Conservation (phyloP, 2,329 filamentous ascomycete genomes). For the Drechslera avenae region DNA sequence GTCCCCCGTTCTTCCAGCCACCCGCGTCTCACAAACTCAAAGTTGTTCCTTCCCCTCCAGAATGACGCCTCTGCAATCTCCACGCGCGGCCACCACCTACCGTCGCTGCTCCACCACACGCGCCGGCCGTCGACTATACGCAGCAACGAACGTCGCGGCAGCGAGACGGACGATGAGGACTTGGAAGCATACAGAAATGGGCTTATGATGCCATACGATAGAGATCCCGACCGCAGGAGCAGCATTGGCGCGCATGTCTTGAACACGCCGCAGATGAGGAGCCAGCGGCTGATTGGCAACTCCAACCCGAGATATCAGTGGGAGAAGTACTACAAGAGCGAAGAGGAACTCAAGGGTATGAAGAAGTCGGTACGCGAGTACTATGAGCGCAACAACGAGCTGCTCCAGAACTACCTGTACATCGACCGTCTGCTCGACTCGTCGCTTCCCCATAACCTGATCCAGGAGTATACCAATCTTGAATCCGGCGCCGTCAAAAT, state of each 20-base stretch:
- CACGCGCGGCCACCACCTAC: constrained; percentile 53
- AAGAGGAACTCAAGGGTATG: constrained; percentile 74
- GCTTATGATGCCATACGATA: constrained; percentile 41
- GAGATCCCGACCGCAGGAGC: constrained; percentile 45
- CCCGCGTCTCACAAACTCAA: constrained; percentile 43
- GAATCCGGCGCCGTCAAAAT: constrained; percentile 64
- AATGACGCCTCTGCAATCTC: constrained; percentile 47
- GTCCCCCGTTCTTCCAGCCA: constrained; percentile 32
- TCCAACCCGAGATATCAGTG: constrained; percentile 85
- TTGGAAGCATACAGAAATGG: constrained; percentile 35
- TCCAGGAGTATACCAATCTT: constrained; percentile 83
- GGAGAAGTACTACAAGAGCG: constrained; percentile 83
- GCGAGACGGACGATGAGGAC: constrained; percentile 40
- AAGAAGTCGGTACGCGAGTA: constrained; percentile 78
- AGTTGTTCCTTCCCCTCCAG: constrained; percentile 51
- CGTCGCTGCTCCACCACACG: constrained; percentile 33
- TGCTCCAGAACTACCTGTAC: constrained; percentile 91
- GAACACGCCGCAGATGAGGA: constrained; percentile 71
- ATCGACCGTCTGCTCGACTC: constrained; percentile 91
- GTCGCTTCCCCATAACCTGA: constrained; percentile 85
- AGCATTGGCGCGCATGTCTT: constrained; percentile 52
- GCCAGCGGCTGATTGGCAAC: constrained; percentile 85
- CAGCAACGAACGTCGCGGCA: constrained; percentile 37
- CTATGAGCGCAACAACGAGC: constrained; percentile 85
- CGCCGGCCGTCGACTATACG: constrained; percentile 41